These are phyloP conservation scores for Entoloma clypeatum DNA, from an alignment of 1,284 basidiomycete genomes.

Conservation along the genomic window DNA sequence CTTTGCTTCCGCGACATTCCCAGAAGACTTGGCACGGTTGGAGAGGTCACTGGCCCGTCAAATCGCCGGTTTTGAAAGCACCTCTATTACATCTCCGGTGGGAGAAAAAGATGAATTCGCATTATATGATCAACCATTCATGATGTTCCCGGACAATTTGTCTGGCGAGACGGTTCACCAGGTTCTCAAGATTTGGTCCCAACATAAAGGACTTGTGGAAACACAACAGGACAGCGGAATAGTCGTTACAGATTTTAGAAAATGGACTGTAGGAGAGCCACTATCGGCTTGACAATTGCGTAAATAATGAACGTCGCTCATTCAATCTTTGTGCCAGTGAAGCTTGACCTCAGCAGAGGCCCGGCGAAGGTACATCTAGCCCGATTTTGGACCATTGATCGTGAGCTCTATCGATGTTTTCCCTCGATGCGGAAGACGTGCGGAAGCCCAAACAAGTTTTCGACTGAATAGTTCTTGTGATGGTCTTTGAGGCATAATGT, in stretches of 20 bases:
- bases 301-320: no score
- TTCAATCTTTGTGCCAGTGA: no score
- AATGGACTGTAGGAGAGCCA: slow-evolving; percentile 63
- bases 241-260: slow-evolving; percentile 59
- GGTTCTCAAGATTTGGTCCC: slow-evolving; percentile 68
- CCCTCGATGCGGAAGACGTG: slow-evolving; percentile 25
- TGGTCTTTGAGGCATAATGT: slow-evolving; percentile 59
- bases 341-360: no score
- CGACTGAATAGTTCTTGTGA: slow-evolving; percentile 44
- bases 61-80: slow-evolving; percentile 81
- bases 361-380: no score
- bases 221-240: slow-evolving; percentile 43
- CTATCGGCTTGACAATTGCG: slow-evolving; percentile 13
- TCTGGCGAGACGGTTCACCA: slow-evolving; percentile 56
- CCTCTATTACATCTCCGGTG: slow-evolving; percentile 41
- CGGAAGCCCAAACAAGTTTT: slow-evolving; percentile 42
- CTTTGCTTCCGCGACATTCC: slow-evolving; percentile 43
- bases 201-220: slow-evolving; percentile 45
- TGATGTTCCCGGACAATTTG: slow-evolving; percentile 60
- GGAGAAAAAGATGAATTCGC: slow-evolving; percentile 52
- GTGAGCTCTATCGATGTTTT: slow-evolving; percentile 10
- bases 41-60: slow-evolving; percentile 81
- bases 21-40: slow-evolving; percentile 57
- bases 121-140: slow-evolving; percentile 80
- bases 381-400: no score